phyloP scores from a whole-genome alignment of 1,284 basidiomycete species.

The Apiotrichum laibachii region DNA sequence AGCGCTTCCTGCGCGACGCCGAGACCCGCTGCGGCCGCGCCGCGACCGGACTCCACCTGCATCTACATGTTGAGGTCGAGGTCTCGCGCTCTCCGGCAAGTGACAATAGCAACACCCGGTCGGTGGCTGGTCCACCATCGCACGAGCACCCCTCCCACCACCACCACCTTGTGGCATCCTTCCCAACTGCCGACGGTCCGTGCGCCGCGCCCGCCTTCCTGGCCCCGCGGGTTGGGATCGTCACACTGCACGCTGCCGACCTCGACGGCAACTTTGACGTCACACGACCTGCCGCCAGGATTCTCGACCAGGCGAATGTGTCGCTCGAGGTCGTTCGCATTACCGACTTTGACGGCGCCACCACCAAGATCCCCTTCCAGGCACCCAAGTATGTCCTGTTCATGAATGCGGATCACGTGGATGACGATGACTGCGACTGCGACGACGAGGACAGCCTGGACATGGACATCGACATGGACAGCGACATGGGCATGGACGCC shows the following conservation, averaged over 20 bases:
- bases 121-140: neutral
- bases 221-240: neutral
- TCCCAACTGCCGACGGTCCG: neutral
- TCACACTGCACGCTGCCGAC: neutral
- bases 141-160: neutral
- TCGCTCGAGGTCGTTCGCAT: neutral
- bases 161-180: neutral
- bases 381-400: constrained; percentile 5
- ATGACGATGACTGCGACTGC: neutral
- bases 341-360: constrained; percentile 5
- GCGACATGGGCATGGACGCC: neutral
- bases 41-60: neutral
- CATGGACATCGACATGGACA: neutral
- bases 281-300: constrained; percentile 1
- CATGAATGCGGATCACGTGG: neutral
- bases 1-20: neutral
- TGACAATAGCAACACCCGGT: neutral
- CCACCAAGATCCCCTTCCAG: neutral
- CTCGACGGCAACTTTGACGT: constrained; percentile 15
- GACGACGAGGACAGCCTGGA: neutral
- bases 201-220: neutral
- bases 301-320: neutral
- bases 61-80: neutral
- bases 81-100: neutral
- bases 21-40: neutral